Percentiles rank a stretch among this genome's conserved stretches.
phyloP scores from a whole-genome alignment of 805 yeast species.

The Wickerhamiella australiensis region DNA sequence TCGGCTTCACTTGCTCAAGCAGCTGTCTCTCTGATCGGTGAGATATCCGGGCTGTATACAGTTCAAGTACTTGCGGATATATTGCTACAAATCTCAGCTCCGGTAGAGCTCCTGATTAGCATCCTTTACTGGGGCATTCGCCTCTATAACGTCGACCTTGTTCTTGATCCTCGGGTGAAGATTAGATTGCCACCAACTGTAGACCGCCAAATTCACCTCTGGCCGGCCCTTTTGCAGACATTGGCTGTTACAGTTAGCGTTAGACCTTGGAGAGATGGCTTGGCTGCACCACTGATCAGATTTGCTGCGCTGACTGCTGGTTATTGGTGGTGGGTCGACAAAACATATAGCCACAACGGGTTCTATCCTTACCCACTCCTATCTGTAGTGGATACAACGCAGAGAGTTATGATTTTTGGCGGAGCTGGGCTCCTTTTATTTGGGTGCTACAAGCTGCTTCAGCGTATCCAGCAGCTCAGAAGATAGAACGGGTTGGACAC shows the following conservation, averaged over 20 bases:
- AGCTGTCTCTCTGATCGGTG: slow-evolving; percentile 24
- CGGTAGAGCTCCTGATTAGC: slow-evolving; percentile 26
- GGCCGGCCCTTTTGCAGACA: slow-evolving; percentile 24
- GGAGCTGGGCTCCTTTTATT: slow-evolving; percentile 19
- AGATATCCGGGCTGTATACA: slow-evolving; percentile 23
- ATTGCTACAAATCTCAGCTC: slow-evolving; percentile 24
- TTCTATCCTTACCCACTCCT: slow-evolving; percentile 29
- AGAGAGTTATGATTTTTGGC: slow-evolving; percentile 20
- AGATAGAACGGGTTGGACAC: no score
- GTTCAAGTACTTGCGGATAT: slow-evolving; percentile 18
- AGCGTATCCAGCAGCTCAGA: slow-evolving; percentile 16
- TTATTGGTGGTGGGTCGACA: slow-evolving; percentile 30
- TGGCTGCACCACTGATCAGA: slow-evolving; percentile 16
- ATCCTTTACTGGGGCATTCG: slow-evolving; percentile 28
- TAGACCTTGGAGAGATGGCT: slow-evolving; percentile 22
- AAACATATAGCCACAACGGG: slow-evolving; percentile 22
- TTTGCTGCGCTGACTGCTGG: slow-evolving; percentile 20
- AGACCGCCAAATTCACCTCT: slow-evolving; percentile 26
- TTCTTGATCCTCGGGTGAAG: slow-evolving; percentile 23
- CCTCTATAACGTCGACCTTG: slow-evolving; percentile 22
- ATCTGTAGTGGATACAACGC: slow-evolving; percentile 17
- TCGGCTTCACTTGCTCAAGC: slow-evolving; percentile 19
- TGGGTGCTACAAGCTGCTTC: slow-evolving; percentile 18
- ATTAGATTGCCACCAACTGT: slow-evolving; percentile 20
- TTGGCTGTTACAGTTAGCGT: slow-evolving; percentile 23